phyloP scores from a whole-genome alignment of 768 basidiomycete genomes.

The Hemileccinum rubropunctum region DNA sequence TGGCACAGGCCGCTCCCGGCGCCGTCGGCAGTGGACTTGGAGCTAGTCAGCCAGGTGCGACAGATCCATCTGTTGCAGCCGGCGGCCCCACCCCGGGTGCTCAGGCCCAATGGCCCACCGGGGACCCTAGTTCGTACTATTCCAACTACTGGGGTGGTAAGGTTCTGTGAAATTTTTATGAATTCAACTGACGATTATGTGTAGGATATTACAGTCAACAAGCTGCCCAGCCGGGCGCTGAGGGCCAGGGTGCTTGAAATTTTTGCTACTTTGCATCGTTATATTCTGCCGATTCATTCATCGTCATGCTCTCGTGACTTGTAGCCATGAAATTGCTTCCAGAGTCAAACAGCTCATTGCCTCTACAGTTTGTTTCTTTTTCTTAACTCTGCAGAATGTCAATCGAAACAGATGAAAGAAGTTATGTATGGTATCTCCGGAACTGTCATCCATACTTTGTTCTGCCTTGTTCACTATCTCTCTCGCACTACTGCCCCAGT shows the following conservation, averaged over 20 bases:
- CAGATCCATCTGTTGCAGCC: constrained; percentile 48
- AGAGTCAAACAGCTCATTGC: constrained; percentile 18
- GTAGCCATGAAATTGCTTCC: constrained; percentile 30
- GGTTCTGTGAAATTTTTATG: constrained; percentile 18
- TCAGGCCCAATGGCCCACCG: constrained; percentile 75
- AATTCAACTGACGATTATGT: constrained; percentile 15
- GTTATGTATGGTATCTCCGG: constrained; percentile 33
- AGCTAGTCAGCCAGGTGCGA: constrained; percentile 54
- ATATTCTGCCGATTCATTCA: constrained; percentile 23
- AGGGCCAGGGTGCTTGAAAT: constrained; percentile 43
- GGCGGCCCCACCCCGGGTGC: constrained; percentile 52
- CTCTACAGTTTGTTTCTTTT: constrained; percentile 21
- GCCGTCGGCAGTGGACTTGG: constrained; percentile 54
- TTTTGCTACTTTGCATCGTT: constrained; percentile 23
- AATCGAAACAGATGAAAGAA: constrained; percentile 32
- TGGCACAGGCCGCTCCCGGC: constrained; percentile 57
- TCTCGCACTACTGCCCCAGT: constrained; percentile 15
- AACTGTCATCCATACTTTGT: constrained; percentile 31
- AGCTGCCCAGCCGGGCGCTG: constrained; percentile 55
- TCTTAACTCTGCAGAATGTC: constrained; percentile 28
- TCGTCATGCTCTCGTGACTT: constrained; percentile 29
- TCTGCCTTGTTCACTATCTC: constrained; percentile 24
- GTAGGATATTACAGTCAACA: constrained; percentile 84
- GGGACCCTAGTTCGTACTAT: constrained; percentile 74
- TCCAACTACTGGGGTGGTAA: constrained; percentile 83